Percentiles rank a stretch among this genome's conserved stretches.
Conservation (phyloP, 805 yeast genomes). For the Starmerella floris region DNA sequence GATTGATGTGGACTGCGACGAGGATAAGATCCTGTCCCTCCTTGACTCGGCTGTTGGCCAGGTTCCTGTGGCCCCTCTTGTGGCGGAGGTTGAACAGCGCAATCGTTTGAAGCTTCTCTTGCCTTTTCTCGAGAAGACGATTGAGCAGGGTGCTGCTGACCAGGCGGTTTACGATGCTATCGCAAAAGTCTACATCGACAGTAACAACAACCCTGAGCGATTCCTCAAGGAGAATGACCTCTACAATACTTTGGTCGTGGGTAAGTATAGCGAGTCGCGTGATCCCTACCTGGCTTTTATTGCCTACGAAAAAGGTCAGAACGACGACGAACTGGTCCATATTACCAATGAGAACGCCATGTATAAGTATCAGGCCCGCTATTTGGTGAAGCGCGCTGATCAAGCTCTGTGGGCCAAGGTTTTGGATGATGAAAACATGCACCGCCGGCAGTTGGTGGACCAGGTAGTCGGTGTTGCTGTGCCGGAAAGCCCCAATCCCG, state of each 20-base stretch:
- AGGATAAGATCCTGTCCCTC: slow-evolving; percentile 64
- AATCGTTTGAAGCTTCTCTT: slow-evolving; percentile 80
- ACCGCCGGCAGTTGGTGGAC: slow-evolving; percentile 83
- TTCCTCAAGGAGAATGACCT: slow-evolving; percentile 80
- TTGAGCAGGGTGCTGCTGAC: slow-evolving; percentile 70
- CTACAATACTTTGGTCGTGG: slow-evolving; percentile 90
- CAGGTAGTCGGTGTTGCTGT: slow-evolving; percentile 93
- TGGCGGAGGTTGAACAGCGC: slow-evolving; percentile 91
- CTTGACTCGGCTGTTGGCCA: slow-evolving; percentile 81
- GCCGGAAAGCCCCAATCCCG: slow-evolving; percentile 88
- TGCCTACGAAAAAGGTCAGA: slow-evolving; percentile 89
- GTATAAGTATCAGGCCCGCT: slow-evolving; percentile 99
- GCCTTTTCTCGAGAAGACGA: slow-evolving; percentile 84
- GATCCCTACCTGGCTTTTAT: slow-evolving; percentile 97
- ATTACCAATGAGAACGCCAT: slow-evolving; percentile 94
- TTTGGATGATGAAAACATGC: slow-evolving; percentile 57
- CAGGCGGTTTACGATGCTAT: slow-evolving; percentile 86
- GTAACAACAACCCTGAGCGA: slow-evolving; percentile 94
- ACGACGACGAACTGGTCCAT: slow-evolving; percentile 75
- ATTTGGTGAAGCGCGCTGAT: slow-evolving; percentile 80
- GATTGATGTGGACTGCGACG: slow-evolving; percentile 95
- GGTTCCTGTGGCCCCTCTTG: slow-evolving; percentile 81
- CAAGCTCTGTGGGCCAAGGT: slow-evolving; percentile 70
- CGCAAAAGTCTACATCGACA: slow-evolving; percentile 95
- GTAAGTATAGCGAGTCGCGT: slow-evolving; percentile 97